Base-by-base conservation (phyloP, 192 early-diverging fungal species). In the Backusella morwellensis region DNA sequence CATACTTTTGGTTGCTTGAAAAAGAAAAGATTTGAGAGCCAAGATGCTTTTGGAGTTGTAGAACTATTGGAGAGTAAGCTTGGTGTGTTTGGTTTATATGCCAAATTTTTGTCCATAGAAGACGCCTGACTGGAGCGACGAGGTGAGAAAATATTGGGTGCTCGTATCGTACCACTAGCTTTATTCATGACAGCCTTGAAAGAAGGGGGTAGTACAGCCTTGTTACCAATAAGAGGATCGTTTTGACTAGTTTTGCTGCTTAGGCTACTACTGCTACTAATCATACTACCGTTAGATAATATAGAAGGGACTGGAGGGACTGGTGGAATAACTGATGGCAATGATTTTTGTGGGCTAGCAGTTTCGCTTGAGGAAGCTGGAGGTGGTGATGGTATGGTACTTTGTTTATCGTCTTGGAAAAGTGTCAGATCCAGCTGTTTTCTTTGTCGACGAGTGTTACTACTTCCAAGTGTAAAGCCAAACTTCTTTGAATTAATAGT, bases 1-100 rank as follows among this genome's bases (percentile, higher is more conserved):
- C 78, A 73, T 17, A 76, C 75, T 23, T 80, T 80, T 14, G 79
- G 79, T 52, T 80, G 74, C 34, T 80, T 80, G 23, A 80, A 76
- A 44, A 76, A 56, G 59, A 80, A 80, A 0, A 80, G 69, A 23
- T 75, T 72, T 29, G 35, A 59, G 19, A 80, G 70, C 79, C 79
- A 80, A 17, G 75, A 76, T 8, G 79, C 35, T 52, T 75, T 80
- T 26, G 21, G 56, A 12, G 54, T 59, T 11, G 26, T 47, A 34
- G 34, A 40, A 21, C 73, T 75, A 40, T 79, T 79, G 1, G 78
- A 79, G n/a, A 79, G 52, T 21, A 79, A 52, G 38, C 78, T 79
- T 23, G 78, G 78, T 36, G 78, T 79, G 4, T 66, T 66, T 4
- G 78, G 78, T 17, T 72, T 59, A 63, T 63, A 29, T 63, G 23